Base-by-base conservation (phyloP, 129 eudicot genomes). In the Arctium minus region DNA sequence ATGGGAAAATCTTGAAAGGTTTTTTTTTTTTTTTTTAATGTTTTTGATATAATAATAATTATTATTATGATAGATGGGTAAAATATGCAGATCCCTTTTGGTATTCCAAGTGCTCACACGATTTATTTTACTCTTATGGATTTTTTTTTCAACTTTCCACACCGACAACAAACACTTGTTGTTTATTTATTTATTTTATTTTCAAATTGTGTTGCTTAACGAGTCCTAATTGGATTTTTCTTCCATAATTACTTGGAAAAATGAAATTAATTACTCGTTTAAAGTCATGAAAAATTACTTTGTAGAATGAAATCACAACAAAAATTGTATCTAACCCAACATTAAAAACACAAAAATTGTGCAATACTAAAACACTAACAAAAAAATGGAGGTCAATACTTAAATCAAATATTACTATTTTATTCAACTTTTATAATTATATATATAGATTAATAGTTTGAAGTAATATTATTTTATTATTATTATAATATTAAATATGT, bases 91-190 rank as follows among this genome's bases (percentile, higher is more conserved):
- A 77, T 36, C 77, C 72, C 86, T 15, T 78, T 73, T 79, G 83
- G 80, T 29, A 44, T 84, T 79, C 87, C 83, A 84, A 84, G 80
- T 73, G 83, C 65, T 80, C 83, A 79, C 83, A 79, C 74, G 80
- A 79, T 22, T 22, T 22, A 22, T 22, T 22, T 84, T 78, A 72
- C 77, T 73, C 68, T 83, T 22, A 68, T 68, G 74, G 72, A 70
- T 22, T 22, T 22, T 22, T 22, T 22, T 77, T 83, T 77, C 86
- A 72, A 78, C 50, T 72, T 77, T 84, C 86, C 27, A 22, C 87
- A 40, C 87, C 87, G 79, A 79, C 83, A 79, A 62, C 73, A 84
- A 79, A 53, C 48, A 5, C n/a, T 22, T 38, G 30, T 72, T 74
- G 10, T 44, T 40, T 12, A 36, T 22, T 70, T 38, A n/a, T 83